Evolutionary conservation across 2,329 filamentous ascomycete genomes (phyloP), one percentile per base, ranked within the genome.

Genomic region (Epichloe gansuensis): DNA sequence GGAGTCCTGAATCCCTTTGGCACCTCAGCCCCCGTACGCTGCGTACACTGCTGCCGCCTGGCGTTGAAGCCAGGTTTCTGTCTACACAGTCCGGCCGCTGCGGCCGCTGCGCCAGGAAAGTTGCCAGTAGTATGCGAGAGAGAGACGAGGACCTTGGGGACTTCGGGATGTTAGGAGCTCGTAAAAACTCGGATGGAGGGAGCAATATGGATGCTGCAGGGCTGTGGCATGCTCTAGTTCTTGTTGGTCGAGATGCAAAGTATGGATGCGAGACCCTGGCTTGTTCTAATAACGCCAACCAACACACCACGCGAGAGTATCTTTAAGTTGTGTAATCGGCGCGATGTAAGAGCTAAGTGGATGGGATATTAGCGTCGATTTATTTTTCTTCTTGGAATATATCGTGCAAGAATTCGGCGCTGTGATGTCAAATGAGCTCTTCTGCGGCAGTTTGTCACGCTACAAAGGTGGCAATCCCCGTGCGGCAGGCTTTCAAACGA

Each of bases 81-180:
- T 35, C 39, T 17, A 43, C 48, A 52, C 49, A 46, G 50, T 46
- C 46, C 37, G 53, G 50, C 50, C 53, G 41, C 17, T 35, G 17
- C 47, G 53, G 47, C 53, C 53, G 46, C 47, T 37, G 46, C 50
- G 42, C 44, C 49, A 28, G 42, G 21, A 49, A 23, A 48, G 45
- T 21, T 43, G 53, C 49, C 53, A 44, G 42, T 9, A 45, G 37
- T 38, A 2, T 52, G 42, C 46, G 48, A 37, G 34, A 21, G 17
- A 21, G 17, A 37, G 35, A 21, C 15, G 15, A 12, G 11, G 23
- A 23, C n/a, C 11, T 13, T 35, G 9, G 23, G 7, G n/a, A 11
- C 25, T 25, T 17, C 1, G 49, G 42, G 11, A 41, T 25, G 13
- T 17, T 23, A 21, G 13, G 41, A 15, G 28, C 44, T 43, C 46